Base-by-base conservation (phyloP, 2,329 filamentous ascomycete species). In the Penicillium occitanis region DNA sequence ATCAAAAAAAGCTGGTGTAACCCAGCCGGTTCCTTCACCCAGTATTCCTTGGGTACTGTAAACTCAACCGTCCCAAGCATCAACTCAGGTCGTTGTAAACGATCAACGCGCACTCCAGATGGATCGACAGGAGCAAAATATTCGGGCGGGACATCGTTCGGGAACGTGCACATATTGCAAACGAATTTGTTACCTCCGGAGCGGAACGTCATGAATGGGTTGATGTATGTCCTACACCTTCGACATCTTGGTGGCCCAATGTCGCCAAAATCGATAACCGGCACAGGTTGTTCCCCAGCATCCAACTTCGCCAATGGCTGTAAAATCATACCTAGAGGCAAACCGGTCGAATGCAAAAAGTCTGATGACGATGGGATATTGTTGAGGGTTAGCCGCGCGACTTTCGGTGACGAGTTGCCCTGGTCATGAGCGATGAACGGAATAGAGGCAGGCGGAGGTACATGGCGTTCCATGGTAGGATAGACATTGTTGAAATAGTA, bases 201-300 rank as follows among this genome's bases (percentile, higher is more conserved):
- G 67, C 91, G 87, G 84, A 99, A 99, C 75, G 93, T 91, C 95
- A 99, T 98, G 77, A 99, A 99, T 1, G 95, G 95, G 75, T 99
- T 99, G 81, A 99, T 96, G 80, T 99, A 99, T 14, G 94, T 91
- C 75, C 95, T 87, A 82, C 95, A 99, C 80, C 95, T 86, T 73
- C 92, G 88, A 79, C 95, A 99, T 77, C 95, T 87, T 25, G 95
- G 95, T 48, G 95, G 95, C 0, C 95, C 95, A 46, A 82, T 81
- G 50, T 97, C 93, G 59, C 95, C 95, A 83, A 98, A 99, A 79
- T 99, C 95, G 28, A 99, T 85, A 4, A 99, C 90, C 0, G 95
- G 95, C 64, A 99, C 90, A 1, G 92, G 87, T 59, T 90, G 85
- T 79, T 99, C 95, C 62, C 95, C 94, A 28, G 91, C 84, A 74